These are phyloP conservation scores for Colletotrichum neosansevieriae DNA, from an alignment of 2,329 filamentous ascomycete species.

Conservation along the genomic window DNA sequence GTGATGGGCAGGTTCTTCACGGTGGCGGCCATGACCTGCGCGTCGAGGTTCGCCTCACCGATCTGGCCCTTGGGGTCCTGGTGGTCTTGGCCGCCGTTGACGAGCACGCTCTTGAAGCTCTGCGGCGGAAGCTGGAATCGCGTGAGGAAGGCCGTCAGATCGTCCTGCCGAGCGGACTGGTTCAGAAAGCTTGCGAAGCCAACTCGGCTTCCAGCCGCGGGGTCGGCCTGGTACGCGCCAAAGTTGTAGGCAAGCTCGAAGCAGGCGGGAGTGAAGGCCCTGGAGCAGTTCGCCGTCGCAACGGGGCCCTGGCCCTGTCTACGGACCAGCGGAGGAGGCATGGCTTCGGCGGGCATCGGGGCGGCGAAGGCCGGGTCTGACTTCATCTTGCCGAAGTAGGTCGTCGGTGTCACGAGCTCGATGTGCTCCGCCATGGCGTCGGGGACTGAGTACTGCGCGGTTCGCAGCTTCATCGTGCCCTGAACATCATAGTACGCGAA, in stretches of 20 bases:
- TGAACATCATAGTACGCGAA: conserved; percentile 57
- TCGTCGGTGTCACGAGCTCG: conserved; percentile 60
- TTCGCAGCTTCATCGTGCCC: conserved; percentile 50
- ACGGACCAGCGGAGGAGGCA: conserved; percentile 14
- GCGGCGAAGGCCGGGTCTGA: conserved; percentile 29
- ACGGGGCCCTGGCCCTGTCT: conserved; percentile 39
- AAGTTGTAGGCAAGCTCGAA: conserved; percentile 62
- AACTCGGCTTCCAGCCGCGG: conserved; percentile 59
- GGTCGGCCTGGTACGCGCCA: conserved; percentile 57
- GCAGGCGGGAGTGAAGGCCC: conserved; percentile 59
- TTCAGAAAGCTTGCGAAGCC: conserved; percentile 66
- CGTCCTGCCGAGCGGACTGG: conserved; percentile 60
- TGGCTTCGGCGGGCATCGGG: background rate
- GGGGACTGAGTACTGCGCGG: conserved; percentile 46
- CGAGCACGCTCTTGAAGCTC: conserved; percentile 56
- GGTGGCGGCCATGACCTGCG: conserved; percentile 72
- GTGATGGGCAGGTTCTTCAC: conserved; percentile 48
- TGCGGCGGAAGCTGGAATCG: conserved; percentile 56
- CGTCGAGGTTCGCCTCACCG: conserved; percentile 73
- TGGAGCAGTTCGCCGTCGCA: conserved; percentile 45
- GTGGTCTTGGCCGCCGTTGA: conserved; percentile 56
- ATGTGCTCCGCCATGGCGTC: conserved; percentile 53
- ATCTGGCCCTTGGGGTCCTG: conserved; percentile 48
- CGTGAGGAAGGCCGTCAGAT: conserved; percentile 54
- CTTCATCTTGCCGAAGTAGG: conserved; percentile 55